Base-by-base conservation (phyloP, 1,284 basidiomycete genomes). In the Tilletia setariae region DNA sequence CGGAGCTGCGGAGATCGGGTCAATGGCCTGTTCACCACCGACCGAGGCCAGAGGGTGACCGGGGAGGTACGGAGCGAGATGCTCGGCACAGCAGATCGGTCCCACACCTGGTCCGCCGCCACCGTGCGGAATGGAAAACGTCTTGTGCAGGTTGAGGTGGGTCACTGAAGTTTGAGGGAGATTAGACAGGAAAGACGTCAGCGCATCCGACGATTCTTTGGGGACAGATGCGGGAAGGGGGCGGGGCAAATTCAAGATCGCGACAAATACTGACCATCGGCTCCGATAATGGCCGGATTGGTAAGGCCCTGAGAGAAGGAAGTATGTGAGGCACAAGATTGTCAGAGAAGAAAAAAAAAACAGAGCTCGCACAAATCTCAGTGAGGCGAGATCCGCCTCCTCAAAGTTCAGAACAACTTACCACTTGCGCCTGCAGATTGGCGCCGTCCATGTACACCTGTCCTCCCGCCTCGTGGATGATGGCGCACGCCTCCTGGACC, bases 131-230 rank as follows among this genome's bases (percentile, higher is more conserved):
- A 94, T 94, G 7, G 91, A 89, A 79, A 94, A 94, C 0, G 93
- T 94, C 85, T 98, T 98, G 87, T 98, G 95, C 64, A 98, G 85
- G 85, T 98, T 98, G 86, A 98, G 87, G 83, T 98, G 95, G 80
- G 93, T 96, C 49, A 98, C 94, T 53, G 51, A 11, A 40, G 35
- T 53, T 1, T 28, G n/a, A 1, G 15, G 1, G 21, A 53, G 4
- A 6, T 25, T 3, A 8, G 23, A 1, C n/a, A 49, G 47, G 19
- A 4, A n/a, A 53, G n/a, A 53, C 2, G 51, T 2, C n/a, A 53
- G 2, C 16, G 16, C 2, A 15, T 13, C 23, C n/a, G 21, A 25
- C 4, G n/a, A 19, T 7, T 25, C 46, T 6, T 11, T 40, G 35
- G 35, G 35, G 35, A 6, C 35, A 11, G 35, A 40, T 11, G 11